These are phyloP conservation scores for Mucor circinelloides DNA, from an alignment of 371 early-diverging fungal genomes.

Conservation along the genomic window DNA sequence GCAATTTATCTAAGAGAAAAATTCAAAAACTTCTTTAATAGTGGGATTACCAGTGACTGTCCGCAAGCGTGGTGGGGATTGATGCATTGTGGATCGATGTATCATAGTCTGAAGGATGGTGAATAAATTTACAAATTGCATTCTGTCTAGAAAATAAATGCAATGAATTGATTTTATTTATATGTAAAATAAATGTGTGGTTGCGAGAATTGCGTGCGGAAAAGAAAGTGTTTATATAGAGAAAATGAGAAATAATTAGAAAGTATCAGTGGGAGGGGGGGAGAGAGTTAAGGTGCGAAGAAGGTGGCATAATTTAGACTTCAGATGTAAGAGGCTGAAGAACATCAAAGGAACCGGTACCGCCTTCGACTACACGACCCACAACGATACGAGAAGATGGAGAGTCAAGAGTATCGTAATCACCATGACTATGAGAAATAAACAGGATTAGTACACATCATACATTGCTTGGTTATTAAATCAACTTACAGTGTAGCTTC, in stretches of 20 bases:
- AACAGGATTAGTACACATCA: background rate
- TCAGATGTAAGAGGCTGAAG: constrained; percentile 56
- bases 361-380: constrained; percentile 92
- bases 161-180: constrained; percentile 1
- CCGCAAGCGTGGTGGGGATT: background rate
- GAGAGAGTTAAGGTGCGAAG: background rate
- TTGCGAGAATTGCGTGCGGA: background rate
- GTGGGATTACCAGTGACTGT: background rate
- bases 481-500: constrained; percentile 78
- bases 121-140: background rate
- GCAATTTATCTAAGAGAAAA: background rate
- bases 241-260: constrained; percentile 5
- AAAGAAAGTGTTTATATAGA: background rate
- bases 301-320: constrained; percentile 10
- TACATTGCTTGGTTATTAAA: background rate
- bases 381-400: constrained; percentile 94
- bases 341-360: constrained; percentile 96
- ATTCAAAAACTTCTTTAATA: background rate
- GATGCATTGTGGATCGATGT: background rate
- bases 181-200: background rate
- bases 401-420: constrained; percentile 84
- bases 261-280: background rate
- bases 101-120: background rate
- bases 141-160: constrained; percentile 9
- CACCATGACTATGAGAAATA: constrained; percentile 61